phyloP scores from a whole-genome alignment of 331 rosid genomes.

The Telfairia occidentalis region DNA sequence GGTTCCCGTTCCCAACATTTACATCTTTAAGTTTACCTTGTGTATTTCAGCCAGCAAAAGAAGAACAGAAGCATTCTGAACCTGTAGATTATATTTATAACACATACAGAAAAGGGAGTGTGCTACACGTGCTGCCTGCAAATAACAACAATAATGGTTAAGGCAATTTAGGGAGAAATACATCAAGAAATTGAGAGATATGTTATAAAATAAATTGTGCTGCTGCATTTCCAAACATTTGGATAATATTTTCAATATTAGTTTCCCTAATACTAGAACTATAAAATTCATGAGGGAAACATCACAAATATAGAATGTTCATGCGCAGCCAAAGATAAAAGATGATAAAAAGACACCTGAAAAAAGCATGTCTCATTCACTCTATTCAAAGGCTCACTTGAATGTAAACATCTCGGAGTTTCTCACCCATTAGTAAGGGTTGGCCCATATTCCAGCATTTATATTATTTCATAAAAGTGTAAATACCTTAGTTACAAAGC shows the following conservation, averaged over 20 bases:
- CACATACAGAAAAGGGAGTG: constrained; percentile 91
- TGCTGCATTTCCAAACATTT: not conserved
- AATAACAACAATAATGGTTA: constrained; percentile 4
- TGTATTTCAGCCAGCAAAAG: constrained; percentile 96
- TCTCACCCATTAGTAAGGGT: not conserved
- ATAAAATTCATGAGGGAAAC: not conserved
- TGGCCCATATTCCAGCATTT: not conserved
- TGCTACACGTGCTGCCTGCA: constrained; percentile 87
- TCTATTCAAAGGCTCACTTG: not conserved
- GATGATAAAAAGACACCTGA: not conserved
- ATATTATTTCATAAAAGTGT: not conserved
- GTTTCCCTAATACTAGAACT: not conserved
- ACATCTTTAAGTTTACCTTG: constrained; percentile 43
- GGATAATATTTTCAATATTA: not conserved
- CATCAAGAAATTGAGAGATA: not conserved
- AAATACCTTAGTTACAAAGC: not conserved
- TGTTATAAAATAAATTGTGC: not conserved
- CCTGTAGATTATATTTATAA: constrained; percentile 86
- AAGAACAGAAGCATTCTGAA: constrained; percentile 83
- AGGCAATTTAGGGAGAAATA: not conserved
- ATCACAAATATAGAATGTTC: not conserved
- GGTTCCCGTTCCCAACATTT: not conserved
- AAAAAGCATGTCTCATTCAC: not conserved
- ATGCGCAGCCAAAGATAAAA: not conserved
- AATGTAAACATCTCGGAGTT: not conserved